Evolutionary conservation across 1,284 basidiomycete genomes (phyloP), one percentile per base, ranked within the genome.

Genomic region (Pyrrhoderma noxium): DNA sequence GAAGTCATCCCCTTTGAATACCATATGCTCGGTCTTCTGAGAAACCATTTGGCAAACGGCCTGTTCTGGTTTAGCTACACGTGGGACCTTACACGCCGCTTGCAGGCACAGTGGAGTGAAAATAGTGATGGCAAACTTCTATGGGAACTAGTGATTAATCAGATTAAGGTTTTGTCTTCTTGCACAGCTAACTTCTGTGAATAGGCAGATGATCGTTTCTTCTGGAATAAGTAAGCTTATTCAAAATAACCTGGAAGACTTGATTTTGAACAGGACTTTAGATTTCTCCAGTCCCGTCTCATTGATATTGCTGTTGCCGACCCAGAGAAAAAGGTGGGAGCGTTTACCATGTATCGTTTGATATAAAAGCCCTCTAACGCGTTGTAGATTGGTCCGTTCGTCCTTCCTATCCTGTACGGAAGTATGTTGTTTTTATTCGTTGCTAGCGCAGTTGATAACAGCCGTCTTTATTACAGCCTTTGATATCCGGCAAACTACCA

Each of bases 141-240:
- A 57, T 93, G 82, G 85, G 85, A 89, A 65, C 75, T 77, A 62
- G 86, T 86, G 62, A 48, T 72, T 69, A 16, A 42, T 34, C 41
- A 43, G 45, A 58, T 44, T 22, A 51, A 36, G 14, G n/a, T 38
- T 50, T 47, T 54, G 56, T 60, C 34, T 34, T 40, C 34, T 46
- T 7, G 39, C 1, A 42, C 13, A 45, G 18, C 31, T 41, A 61
- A 23, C 57, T 16, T 11, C 16, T 58, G 54, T 58, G 60, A 62
- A 40, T 62, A 93, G 79, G 86, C 87, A 27, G 95, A 99, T 61
- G 92, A 96, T 62, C 79, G 95, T 57, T 99, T 99, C 73, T 99
- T 98, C 71, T 99, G 95, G 95, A 99, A 99, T 69, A 89, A 84
- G 78, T 90, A 70, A 57, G n/a, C n/a, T n/a, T n/a, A 69, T 75